Percentiles rank a stretch among this genome's conserved stretches.
Conservation (phyloP, 306 rosid species). For the Glycine latifolia region DNA sequence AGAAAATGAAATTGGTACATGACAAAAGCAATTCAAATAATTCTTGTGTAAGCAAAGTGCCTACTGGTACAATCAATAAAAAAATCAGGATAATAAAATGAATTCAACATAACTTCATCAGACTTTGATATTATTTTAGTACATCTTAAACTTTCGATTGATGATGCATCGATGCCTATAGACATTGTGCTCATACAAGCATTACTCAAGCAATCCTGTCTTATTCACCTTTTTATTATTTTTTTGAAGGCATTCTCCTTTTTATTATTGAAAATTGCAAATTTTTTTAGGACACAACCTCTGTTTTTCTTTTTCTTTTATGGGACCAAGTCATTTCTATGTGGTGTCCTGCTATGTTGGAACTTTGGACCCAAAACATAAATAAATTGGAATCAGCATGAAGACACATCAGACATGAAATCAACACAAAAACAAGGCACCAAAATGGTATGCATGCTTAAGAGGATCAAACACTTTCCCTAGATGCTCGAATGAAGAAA, state of each 20-base stretch:
- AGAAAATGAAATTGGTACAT: not conserved
- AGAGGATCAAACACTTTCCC: too few species aligned
- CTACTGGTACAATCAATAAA: not conserved
- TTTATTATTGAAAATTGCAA: not conserved
- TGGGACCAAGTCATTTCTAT: not conserved
- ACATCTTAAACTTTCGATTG: not conserved
- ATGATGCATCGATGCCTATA: not conserved
- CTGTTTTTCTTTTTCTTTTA: not conserved
- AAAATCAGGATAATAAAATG: not conserved
- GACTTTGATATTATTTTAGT: not conserved
- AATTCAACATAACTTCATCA: not conserved
- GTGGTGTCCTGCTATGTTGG: not conserved
- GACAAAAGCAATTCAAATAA: not conserved
- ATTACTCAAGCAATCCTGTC: not conserved
- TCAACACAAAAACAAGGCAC: not conserved
- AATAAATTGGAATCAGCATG: not conserved
- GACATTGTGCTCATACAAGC: not conserved
- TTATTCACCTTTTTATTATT: not conserved
- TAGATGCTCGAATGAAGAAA: too few species aligned
- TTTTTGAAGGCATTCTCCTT: too few species aligned
- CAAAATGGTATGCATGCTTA: not conserved
- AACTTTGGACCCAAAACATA: not conserved
- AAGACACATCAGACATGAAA: not conserved
- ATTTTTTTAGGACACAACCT: not conserved
- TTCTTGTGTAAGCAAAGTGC: not conserved